phyloP scores from a whole-genome alignment of 768 basidiomycete genomes.

The Candolleomyces aberdarensis region DNA sequence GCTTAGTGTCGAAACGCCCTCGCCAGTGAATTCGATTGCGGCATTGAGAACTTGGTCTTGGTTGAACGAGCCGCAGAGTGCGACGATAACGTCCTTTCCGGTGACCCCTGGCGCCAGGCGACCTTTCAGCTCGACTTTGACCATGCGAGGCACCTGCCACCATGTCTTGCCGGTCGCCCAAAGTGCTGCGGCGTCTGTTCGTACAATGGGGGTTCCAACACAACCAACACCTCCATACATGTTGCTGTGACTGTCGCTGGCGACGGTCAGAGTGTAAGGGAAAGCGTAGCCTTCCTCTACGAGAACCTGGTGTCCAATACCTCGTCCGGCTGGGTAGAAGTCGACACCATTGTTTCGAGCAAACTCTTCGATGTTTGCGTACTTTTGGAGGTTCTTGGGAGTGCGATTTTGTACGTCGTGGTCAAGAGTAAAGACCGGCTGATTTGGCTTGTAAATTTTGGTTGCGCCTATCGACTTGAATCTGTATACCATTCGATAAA shows the following conservation, averaged over 20 bases:
- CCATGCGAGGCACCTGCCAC: constrained; percentile 99
- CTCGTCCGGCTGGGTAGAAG: constrained; percentile 96
- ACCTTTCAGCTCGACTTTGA: constrained; percentile 90
- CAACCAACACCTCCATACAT: constrained; percentile 99
- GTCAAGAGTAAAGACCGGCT: constrained; percentile 95
- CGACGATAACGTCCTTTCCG: constrained; percentile 97
- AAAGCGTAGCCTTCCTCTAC: constrained; percentile 99
- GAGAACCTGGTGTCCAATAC: constrained; percentile 96
- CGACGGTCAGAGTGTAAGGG: constrained; percentile 92
- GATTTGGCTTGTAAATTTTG: constrained; percentile 71
- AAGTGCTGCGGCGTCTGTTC: constrained; percentile 90
- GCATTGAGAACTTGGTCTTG: constrained; percentile 95
- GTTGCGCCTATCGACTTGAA: constrained; percentile 95
- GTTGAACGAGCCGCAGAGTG: constrained; percentile 94
- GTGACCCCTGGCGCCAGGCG: constrained; percentile 84
- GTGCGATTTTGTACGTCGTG: constrained; percentile 98
- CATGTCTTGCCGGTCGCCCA: constrained; percentile 99
- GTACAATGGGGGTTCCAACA: constrained; percentile 95
- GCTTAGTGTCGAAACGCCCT: constrained; percentile 71
- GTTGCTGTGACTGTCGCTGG: constrained; percentile 95
- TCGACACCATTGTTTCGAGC: constrained; percentile 83
- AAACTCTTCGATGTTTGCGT: constrained; percentile 87
- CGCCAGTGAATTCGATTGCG: constrained; percentile 94
- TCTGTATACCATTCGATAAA: constrained; percentile 36
- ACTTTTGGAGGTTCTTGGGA: constrained; percentile 86